A percentile compares a stretch with the other conserved stretches of the same genome.
These are phyloP conservation scores for Rhizopus microsporus DNA, from an alignment of 371 early-diverging fungal genomes.

Conservation along the genomic window DNA sequence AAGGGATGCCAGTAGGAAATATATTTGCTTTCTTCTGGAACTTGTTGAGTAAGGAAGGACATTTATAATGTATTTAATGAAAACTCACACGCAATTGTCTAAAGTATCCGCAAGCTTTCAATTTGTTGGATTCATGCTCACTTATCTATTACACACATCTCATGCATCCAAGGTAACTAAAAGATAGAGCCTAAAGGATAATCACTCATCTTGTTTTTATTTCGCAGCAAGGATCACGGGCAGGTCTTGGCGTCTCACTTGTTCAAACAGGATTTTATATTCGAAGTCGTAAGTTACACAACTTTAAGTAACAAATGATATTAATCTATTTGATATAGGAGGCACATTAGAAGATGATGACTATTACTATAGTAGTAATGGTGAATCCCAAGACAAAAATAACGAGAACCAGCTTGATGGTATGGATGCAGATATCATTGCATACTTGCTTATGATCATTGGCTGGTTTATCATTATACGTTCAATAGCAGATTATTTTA, in stretches of 20 bases:
- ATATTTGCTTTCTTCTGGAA: slow-evolving; percentile 64
- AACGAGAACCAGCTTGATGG: slow-evolving; percentile 1
- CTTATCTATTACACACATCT: slow-evolving; percentile 67
- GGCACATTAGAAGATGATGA: slow-evolving; percentile 29
- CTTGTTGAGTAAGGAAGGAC: slow-evolving; percentile 44
- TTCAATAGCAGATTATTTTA: slow-evolving; percentile 49
- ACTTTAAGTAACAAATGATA: not conserved
- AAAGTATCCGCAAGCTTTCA: slow-evolving; percentile 73
- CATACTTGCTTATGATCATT: slow-evolving; percentile 54
- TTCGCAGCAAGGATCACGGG: slow-evolving; percentile 53
- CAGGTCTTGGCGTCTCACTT: slow-evolving; percentile 63
- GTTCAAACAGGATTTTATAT: slow-evolving; percentile 57
- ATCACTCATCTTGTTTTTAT: not conserved
- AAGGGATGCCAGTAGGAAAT: slow-evolving; percentile 67
- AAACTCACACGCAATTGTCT: not conserved
- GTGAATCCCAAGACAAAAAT: slow-evolving; percentile 12
- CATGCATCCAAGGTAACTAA: slow-evolving; percentile 60
- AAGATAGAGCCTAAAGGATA: not conserved
- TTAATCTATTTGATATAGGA: slow-evolving; percentile 11
- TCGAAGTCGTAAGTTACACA: slow-evolving; percentile 42
- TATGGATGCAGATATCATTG: slow-evolving; percentile 26
- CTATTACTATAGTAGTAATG: slow-evolving; percentile 8
- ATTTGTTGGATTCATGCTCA: slow-evolving; percentile 71
- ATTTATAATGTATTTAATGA: not conserved
- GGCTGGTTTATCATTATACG: slow-evolving; percentile 60